Evolutionary conservation across 495 filamentous ascomycete genomes (phyloP), one percentile per base, ranked within the genome.

Genomic region (Margaritispora aquatica): DNA sequence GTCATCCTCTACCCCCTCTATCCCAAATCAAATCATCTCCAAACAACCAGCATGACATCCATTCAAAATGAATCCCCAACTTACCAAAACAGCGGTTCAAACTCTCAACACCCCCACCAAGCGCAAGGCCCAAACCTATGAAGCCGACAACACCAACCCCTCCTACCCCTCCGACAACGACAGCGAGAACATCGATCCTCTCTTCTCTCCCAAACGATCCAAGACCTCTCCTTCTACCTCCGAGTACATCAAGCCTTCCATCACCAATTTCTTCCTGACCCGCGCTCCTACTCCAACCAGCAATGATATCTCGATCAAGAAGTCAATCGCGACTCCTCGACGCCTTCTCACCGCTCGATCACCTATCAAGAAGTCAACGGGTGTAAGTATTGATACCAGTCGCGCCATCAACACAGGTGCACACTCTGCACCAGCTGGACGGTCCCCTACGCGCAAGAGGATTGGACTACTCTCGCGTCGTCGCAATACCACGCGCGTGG

Each of bases 181-280:
- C 68, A 71, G 78, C 8, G 91, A 97, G 75, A 97, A 96, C 66
- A 78, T 95, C 61, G 89, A 92, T 65, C 92, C 92, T 57, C 83
- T 84, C 66, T 80, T 72, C 38, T 75, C 77, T 13, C 79, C 90
- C 23, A 87, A 89, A 76, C 74, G 83, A 57, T 75, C 82, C 20
- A 96, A 95, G 53, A 68, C 76, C 41, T 70, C 70, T 63, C 75
- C 74, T 59, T 70, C 78, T 22, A 68, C 66, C 50, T 2, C 56
- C 58, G 15, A 23, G 50, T 24, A 44, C 48, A 7, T 19, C 26
- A 65, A 66, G 52, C 62, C 68, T 70, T 15, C 8, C 38, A 17
- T 44, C 38, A 76, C 58, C 63, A 62, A 67, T 11, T 69, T 69
- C 63, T 64, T 68, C 57, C 66, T 73, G 1, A 70, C 63, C 22